phyloP scores from a whole-genome alignment of 1,139 yeast genomes.

The Suhomyces ambrosiae region DNA sequence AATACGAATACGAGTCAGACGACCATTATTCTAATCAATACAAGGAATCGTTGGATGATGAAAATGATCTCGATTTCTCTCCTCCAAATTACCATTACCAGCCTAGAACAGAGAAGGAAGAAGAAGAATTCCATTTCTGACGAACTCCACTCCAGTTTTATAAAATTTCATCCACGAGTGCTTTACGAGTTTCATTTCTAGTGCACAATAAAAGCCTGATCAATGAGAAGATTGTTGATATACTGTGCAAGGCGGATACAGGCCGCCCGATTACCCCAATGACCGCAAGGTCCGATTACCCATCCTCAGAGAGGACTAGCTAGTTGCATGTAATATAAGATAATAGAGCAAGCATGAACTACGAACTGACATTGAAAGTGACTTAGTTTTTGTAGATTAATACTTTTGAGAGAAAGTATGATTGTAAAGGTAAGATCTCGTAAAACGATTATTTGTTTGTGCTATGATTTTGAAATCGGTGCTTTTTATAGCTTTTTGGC shows the following conservation, averaged over 20 bases:
- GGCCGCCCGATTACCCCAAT: not conserved
- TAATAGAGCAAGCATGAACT: not conserved
- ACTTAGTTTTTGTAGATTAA: too few species aligned
- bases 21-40: slow-evolving; percentile 4
- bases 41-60: slow-evolving; percentile 8
- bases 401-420: too few species aligned
- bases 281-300: slow-evolving; percentile 1
- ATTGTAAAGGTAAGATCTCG: too few species aligned
- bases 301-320: slow-evolving; percentile 1
- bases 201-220: not conserved
- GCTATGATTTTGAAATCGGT: too few species aligned
- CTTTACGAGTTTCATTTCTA: slow-evolving; percentile 1
- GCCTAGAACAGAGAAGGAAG: slow-evolving; percentile 8
- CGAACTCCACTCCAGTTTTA: not conserved
- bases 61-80: slow-evolving; percentile 14
- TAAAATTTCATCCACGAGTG: not conserved
- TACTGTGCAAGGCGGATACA: not conserved
- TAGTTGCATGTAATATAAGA: not conserved
- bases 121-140: slow-evolving; percentile 21
- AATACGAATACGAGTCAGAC: slow-evolving; percentile 9
- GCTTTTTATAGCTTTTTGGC: too few species aligned
- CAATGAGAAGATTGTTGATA: not conserved
- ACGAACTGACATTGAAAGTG: too few species aligned
- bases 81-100: slow-evolving; percentile 9
- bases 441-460: too few species aligned